phyloP scores from a whole-genome alignment of 495 filamentous ascomycete genomes.

The Penicillium taxi region DNA sequence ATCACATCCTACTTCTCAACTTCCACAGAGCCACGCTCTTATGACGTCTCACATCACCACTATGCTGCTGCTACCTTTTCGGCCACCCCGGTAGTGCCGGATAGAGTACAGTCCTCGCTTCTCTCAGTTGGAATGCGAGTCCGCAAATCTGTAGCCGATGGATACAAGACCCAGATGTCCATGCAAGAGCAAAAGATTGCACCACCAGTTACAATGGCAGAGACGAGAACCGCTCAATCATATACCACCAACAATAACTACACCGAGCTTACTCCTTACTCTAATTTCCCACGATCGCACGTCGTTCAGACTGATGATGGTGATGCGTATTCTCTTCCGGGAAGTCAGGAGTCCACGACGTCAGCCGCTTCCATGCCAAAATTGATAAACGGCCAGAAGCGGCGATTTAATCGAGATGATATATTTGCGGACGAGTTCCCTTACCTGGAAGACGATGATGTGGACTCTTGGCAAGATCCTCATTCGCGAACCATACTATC shows the following conservation, averaged over 20 bases:
- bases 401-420: constrained; percentile 28
- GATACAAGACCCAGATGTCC: constrained; percentile 64
- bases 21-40: constrained; percentile 7
- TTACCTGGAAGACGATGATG: constrained; percentile 2
- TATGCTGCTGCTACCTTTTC: constrained; percentile 37
- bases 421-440: constrained; percentile 42
- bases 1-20: constrained; percentile 39
- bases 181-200: constrained; percentile 21
- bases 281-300: constrained; percentile 56
- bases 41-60: constrained; percentile 30
- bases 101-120: constrained; percentile 64
- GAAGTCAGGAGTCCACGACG: constrained; percentile 37
- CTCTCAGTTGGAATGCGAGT: constrained; percentile 87
- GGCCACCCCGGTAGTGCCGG: constrained; percentile 45
- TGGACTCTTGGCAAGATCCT: constrained; percentile 1
- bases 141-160: constrained; percentile 83
- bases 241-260: constrained; percentile 15
- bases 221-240: constrained; percentile 9
- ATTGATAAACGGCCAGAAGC: constrained; percentile 16
- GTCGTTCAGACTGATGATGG: constrained; percentile 28
- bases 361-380: constrained; percentile 12
- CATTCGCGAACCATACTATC: constrained; percentile 27
- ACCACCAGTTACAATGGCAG: constrained; percentile 14
- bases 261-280: constrained; percentile 65
- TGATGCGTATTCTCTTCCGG: constrained; percentile 37